Conservation (phyloP, 441 rosid species). For the Populus hybrid region DNA sequence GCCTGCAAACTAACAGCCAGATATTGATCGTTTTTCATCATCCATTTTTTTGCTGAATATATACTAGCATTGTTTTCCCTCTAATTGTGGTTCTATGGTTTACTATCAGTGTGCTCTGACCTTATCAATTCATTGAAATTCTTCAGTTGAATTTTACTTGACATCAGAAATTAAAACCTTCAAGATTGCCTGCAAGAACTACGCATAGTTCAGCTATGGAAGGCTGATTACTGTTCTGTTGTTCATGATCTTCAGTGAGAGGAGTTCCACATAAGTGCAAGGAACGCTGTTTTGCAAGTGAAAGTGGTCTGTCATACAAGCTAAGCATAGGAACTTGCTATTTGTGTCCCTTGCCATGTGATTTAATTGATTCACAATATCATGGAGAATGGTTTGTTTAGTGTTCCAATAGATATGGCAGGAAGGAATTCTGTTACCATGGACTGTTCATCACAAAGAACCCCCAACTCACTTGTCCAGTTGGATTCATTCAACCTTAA, state of each 20-base stretch:
- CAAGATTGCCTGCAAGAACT: constrained; percentile 5
- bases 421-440: constrained; percentile 25
- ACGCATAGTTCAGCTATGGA: not conserved
- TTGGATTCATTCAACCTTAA: constrained; percentile 31
- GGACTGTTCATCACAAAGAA: constrained; percentile 28
- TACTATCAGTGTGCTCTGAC: not conserved
- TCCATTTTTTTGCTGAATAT: not conserved
- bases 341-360: constrained; percentile 3
- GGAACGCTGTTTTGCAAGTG: not conserved
- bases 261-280: not conserved
- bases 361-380: not conserved
- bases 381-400: constrained; percentile 43
- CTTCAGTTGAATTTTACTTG: constrained; percentile 14
- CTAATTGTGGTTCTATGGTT: not conserved
- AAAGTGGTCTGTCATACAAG: not conserved
- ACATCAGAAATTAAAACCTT: constrained; percentile 6
- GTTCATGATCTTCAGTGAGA: not conserved
- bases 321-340: not conserved
- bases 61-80: not conserved
- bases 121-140: constrained; percentile 6
- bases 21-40: not conserved
- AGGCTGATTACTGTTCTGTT: not conserved
- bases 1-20: not conserved
- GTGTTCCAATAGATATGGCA: constrained; percentile 21
- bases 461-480: constrained; percentile 25